Base-by-base conservation (phyloP, 352 stramenopile genomes). In the Phytophthora pseudosyringae region DNA sequence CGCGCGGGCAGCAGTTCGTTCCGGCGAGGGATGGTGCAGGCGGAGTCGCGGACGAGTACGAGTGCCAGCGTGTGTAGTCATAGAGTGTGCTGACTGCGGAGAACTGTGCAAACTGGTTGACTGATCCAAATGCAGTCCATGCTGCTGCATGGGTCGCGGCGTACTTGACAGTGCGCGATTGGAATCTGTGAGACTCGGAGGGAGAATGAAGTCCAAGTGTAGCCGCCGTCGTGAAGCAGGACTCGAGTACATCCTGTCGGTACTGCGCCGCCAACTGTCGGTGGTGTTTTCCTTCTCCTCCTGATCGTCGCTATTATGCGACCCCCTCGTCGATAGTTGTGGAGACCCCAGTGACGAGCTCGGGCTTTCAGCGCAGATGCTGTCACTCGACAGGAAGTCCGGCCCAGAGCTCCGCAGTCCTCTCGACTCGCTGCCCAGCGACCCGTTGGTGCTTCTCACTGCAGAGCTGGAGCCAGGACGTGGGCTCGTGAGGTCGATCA, bases 401-500 rank as follows among this genome's bases (percentile, higher is more conserved):
- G 38, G 26, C n/a, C 39, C 53, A 38, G 41, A 35, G 11, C 32
- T 59, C 2, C 25, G 64, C 13, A 28, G 11, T 25, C 45, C 38
- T 57, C 62, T 67, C 38, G 44, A 57, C 4, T 49, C 16, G 31
- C 45, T 63, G 35, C 32, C 48, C 26, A 32, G 48, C 11, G 55
- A 64, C 12, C 41, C 40, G 31, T 48, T 60, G 50, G n/a, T 58
- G 33, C 32, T 49, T 39, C 16, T 64, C 26, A 35, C 4, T 38
- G 38, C 47, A 40, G 40, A 33, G 12, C 13, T 59, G 10, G 46
- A 18, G 13, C 21, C 33, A 36, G 46, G 41, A 18, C 47, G 58
- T 18, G 83, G 73, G 59, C 78, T 88, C 6, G 81, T 89, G 28
- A 90, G 79, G 32, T 92, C 83, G 43, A 92, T 89, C 29, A 89